A percentile compares a stretch with the other conserved stretches of the same genome.
These are phyloP conservation scores for Melampsora occidentalis DNA, from an alignment of 1,284 basidiomycete genomes.

Conservation along the genomic window DNA sequence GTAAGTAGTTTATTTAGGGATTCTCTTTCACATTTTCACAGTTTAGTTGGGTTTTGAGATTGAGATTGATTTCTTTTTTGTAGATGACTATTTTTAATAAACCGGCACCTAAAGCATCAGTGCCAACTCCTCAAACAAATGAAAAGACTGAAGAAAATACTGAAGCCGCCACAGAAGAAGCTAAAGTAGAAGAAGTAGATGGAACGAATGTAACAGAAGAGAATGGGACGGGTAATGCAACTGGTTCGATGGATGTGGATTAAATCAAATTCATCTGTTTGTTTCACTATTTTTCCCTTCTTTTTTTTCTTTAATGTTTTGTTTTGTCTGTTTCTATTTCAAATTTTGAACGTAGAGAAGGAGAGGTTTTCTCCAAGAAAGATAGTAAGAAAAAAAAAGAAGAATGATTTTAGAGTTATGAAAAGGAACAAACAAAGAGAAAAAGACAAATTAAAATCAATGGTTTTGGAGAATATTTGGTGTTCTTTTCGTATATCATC, in stretches of 20 bases:
- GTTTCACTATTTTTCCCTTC: too few species aligned
- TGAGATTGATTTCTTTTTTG: background rate
- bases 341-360: too few species aligned
- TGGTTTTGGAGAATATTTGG: too few species aligned
- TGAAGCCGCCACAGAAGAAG: slow-evolving; percentile 26
- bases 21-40: too few species aligned
- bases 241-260: slow-evolving; percentile 38
- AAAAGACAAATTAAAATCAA: too few species aligned
- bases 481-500: too few species aligned
- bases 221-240: slow-evolving; percentile 1
- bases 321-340: too few species aligned
- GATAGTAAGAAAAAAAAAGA: too few species aligned
- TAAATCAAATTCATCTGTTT: background rate
- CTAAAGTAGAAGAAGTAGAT: slow-evolving; percentile 18
- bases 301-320: too few species aligned
- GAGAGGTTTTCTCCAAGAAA: too few species aligned
- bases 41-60: background rate
- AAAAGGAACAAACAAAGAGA: too few species aligned
- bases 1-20: slow-evolving; percentile 2
- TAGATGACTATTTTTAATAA: slow-evolving; percentile 42
- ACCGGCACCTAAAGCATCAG: slow-evolving; percentile 28
- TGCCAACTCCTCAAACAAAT: slow-evolving; percentile 6
- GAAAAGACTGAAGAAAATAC: slow-evolving; percentile 26
- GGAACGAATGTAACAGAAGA: background rate
- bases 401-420: too few species aligned